Evolutionary conservation across 768 basidiomycete species (phyloP).

Genomic region (Calvatia gigantea): DNA sequence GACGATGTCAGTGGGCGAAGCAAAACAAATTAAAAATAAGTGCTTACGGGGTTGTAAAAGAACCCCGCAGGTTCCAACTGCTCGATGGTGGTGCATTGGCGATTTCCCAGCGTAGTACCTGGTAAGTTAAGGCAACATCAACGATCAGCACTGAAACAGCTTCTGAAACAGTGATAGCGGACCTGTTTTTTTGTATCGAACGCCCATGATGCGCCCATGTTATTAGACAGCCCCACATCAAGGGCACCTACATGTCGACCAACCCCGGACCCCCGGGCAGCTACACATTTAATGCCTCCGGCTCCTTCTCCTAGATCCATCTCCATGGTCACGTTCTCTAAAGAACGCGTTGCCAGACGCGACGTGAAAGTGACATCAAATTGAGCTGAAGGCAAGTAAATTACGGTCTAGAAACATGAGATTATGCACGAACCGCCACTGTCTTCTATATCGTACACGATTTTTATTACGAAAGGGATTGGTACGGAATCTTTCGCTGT

Average conservation of each 20-base stretch:
- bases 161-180: not conserved
- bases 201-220: slow-evolving; percentile 64
- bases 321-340: slow-evolving; percentile 72
- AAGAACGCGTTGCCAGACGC: slow-evolving; percentile 54
- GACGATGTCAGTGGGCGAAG: slow-evolving; percentile 3
- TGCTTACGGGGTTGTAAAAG: slow-evolving; percentile 64
- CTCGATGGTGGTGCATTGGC: slow-evolving; percentile 62
- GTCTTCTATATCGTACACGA: slow-evolving; percentile 40
- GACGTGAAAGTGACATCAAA: slow-evolving; percentile 65
- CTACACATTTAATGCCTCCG: slow-evolving; percentile 67
- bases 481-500: slow-evolving; percentile 42
- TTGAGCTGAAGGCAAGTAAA: slow-evolving; percentile 34
- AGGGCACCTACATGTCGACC: slow-evolving; percentile 29
- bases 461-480: slow-evolving; percentile 48
- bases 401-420: slow-evolving; percentile 1
- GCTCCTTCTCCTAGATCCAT: slow-evolving; percentile 75
- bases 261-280: slow-evolving; percentile 52
- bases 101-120: slow-evolving; percentile 82
- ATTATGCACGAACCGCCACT: slow-evolving; percentile 31
- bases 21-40: slow-evolving; percentile 6
- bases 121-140: not conserved
- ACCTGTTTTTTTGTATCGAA: slow-evolving; percentile 73
- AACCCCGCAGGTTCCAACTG: slow-evolving; percentile 71
- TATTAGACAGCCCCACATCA: slow-evolving; percentile 27
- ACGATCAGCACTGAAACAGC: not conserved